Evolutionary conservation across 2,329 filamentous ascomycete species (phyloP).

Genomic region (Colletotrichum sojae): DNA sequence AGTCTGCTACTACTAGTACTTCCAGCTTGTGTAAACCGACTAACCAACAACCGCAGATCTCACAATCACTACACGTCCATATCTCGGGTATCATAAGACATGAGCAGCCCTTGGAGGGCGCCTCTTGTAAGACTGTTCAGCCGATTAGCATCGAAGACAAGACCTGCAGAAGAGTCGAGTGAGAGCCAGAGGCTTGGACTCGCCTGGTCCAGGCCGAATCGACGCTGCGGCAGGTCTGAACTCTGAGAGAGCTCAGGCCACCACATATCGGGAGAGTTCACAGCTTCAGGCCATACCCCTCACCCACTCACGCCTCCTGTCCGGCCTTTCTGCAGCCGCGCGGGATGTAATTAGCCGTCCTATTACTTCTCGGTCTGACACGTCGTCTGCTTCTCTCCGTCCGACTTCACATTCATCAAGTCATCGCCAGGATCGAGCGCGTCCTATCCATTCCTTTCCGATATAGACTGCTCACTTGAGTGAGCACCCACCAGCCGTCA

Average conservation of each 20-base stretch:
- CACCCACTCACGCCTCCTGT: slow-evolving; percentile 5
- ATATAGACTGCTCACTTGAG: not conserved
- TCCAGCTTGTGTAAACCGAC: not conserved
- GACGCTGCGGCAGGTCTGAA: not conserved
- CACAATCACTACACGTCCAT: no score
- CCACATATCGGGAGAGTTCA: slow-evolving; percentile 17
- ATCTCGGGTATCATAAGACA: no score
- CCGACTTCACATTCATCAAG: not conserved
- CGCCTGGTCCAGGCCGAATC: not conserved
- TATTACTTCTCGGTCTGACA: not conserved
- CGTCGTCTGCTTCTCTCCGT: not conserved
- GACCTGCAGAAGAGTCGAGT: not conserved
- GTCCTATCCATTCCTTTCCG: not conserved
- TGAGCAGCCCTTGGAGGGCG: not conserved
- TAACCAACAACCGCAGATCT: not conserved
- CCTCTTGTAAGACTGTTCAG: not conserved
- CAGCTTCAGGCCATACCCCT: slow-evolving; percentile 22
- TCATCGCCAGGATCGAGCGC: slow-evolving; percentile 2
- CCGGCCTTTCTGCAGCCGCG: not conserved
- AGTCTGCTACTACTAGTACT: not conserved
- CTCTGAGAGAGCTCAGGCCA: slow-evolving; percentile 18
- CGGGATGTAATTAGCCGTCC: not conserved
- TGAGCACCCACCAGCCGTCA: not conserved
- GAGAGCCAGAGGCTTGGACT: not conserved
- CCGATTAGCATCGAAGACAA: slow-evolving; percentile 5